Base-by-base conservation (phyloP, 805 yeast species). In the Metahyphopichia silvanorum region DNA sequence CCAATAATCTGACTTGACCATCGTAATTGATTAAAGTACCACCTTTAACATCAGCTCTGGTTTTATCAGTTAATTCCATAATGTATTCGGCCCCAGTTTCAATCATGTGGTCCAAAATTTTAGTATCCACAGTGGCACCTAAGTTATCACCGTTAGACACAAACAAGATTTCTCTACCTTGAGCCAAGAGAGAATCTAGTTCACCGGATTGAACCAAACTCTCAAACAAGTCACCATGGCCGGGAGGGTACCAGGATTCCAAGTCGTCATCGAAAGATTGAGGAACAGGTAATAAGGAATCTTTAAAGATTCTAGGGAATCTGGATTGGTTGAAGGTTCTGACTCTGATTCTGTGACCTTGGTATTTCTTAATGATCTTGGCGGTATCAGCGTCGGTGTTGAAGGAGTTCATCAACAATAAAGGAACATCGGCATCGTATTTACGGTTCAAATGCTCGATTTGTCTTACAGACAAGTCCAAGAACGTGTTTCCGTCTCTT, bases 1-100 rank as follows among this genome's bases (percentile, higher is more conserved):
- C 98, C 52, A 93, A 77, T 56, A 93, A 76, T 65, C 96, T 80
- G 39, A 93, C 95, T 56, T 83, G 80, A 43, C 97, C 98, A 48
- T 87, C 91, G 64, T 93, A 93, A 66, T 87, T 87, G 62, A 93
- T 89, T 63, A 93, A 77, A 46, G 98, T 93, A 72, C 98, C 98
- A 72, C 98, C 98, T 69, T 93, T 93, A 55, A 93, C 98, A 63
- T 93, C 98, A 21, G 98, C 98, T 65, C 98, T 82, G 32, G 98
- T 93, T 73, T 93, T 93, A 69, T 91, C 96, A 34, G 98, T 93
- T 62, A 93, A 79, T 69, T 93, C 98, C 98, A 93, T 93, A 48
- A 93, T 80, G 65, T 91, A 93, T 69, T 93, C 98, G 35, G 96
- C 79, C 36, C 82, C 82, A 21, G 95, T 76, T 55, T 86, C 93